Evolutionary conservation across 2,329 filamentous ascomycete genomes (phyloP).

Genomic region (Microdochium paspali): DNA sequence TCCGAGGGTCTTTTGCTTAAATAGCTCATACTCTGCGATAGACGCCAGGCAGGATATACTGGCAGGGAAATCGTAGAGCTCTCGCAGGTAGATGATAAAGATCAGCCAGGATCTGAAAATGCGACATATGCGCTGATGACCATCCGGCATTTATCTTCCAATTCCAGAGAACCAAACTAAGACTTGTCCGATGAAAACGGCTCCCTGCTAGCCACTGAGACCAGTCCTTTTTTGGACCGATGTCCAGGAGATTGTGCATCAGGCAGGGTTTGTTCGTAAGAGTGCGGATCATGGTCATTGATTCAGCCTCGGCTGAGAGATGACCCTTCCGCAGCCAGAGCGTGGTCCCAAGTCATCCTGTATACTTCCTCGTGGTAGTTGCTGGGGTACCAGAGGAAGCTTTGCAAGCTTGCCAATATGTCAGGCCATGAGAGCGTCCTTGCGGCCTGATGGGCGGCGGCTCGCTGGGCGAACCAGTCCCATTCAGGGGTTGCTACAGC

Average conservation of each 20-base stretch:
- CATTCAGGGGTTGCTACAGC: neutral
- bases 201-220: neutral
- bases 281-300: neutral
- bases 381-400: neutral
- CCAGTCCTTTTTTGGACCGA: slow-evolving; percentile 2
- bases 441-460: neutral
- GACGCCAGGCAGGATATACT: too few species aligned
- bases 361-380: neutral
- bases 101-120: too few species aligned
- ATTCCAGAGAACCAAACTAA: too few species aligned
- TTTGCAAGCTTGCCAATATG: neutral
- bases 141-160: too few species aligned
- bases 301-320: neutral
- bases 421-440: neutral
- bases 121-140: too few species aligned
- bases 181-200: too few species aligned
- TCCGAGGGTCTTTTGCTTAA: too few species aligned
- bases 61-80: too few species aligned
- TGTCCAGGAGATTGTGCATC: neutral
- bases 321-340: neutral
- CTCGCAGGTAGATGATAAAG: too few species aligned
- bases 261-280: too few species aligned
- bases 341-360: neutral
- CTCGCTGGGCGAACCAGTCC: neutral
- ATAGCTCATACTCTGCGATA: too few species aligned